Conservation (phyloP, 768 basidiomycete genomes). For the Candolleomyces eurysporus region DNA sequence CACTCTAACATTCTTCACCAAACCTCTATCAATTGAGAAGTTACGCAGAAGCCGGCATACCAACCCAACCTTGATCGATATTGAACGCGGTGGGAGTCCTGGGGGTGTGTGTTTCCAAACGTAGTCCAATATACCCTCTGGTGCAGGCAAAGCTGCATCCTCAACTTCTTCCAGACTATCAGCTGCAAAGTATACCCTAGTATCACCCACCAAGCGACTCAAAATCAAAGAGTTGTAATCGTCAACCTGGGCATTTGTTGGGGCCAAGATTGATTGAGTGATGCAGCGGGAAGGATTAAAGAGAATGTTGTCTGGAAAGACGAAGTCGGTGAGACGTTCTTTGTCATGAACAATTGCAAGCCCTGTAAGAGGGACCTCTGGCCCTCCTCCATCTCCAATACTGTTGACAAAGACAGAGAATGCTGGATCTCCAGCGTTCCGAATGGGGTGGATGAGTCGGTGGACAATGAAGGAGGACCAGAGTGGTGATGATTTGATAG, state of each 20-base stretch:
- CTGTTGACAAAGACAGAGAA: slow-evolving; percentile 35
- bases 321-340: not conserved
- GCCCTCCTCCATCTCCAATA: slow-evolving; percentile 33
- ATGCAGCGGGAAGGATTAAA: slow-evolving; percentile 9
- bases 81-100: not conserved
- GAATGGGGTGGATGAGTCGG: slow-evolving; percentile 29
- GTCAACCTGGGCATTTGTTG: slow-evolving; percentile 34
- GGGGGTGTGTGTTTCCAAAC: not conserved
- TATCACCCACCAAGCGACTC: slow-evolving; percentile 17
- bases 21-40: slow-evolving; percentile 31
- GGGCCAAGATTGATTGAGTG: slow-evolving; percentile 33
- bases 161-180: not conserved
- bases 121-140: not conserved
- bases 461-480: slow-evolving; percentile 28
- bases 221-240: slow-evolving; percentile 31
- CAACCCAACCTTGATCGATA: slow-evolving; percentile 25
- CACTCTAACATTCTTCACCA: slow-evolving; percentile 40
- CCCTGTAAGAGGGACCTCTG: slow-evolving; percentile 16
- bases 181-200: not conserved
- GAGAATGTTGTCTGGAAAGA: not conserved
- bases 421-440: slow-evolving; percentile 32
- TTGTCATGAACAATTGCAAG: not conserved
- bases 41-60: slow-evolving; percentile 36
- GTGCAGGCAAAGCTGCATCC: not conserved
- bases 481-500: slow-evolving; percentile 31